Conservation (phyloP, 768 basidiomycete species). For the Podaxis sp. region DNA sequence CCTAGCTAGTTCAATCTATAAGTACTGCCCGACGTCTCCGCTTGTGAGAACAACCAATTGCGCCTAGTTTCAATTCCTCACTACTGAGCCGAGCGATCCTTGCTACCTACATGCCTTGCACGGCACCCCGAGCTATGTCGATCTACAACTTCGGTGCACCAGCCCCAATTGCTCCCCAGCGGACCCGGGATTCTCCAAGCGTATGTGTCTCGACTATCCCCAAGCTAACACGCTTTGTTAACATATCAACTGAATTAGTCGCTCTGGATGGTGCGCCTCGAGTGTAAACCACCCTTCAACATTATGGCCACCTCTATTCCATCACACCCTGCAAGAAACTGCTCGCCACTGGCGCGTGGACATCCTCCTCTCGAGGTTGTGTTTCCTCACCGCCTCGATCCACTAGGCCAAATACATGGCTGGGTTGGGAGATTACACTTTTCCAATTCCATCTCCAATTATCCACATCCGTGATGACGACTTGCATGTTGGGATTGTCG, state of each 20-base stretch:
- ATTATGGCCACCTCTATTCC: too few relatives aligned
- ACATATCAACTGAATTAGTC: background rate
- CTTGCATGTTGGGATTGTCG: background rate
- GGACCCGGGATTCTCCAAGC: background rate
- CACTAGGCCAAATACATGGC: background rate
- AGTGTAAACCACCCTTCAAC: background rate
- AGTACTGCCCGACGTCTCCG: too few relatives aligned
- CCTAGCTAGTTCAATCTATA: too few relatives aligned
- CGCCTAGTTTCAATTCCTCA: too few relatives aligned
- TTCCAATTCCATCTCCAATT: background rate
- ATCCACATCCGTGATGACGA: slow-evolving; percentile 5
- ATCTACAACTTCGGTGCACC: background rate
- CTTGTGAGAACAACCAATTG: too few relatives aligned
- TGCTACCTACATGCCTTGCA: background rate
- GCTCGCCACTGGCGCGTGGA: background rate
- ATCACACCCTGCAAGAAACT: background rate
- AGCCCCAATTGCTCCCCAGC: background rate
- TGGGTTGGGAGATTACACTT: background rate
- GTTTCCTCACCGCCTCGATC: background rate
- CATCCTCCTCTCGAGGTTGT: background rate
- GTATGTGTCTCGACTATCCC: background rate
- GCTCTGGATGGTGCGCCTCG: background rate
- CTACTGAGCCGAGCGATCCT: background rate
- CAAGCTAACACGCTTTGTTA: background rate
- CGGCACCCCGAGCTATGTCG: background rate